Evolutionary conservation across 495 filamentous ascomycete genomes (phyloP).

Genomic region (Hapsidospora chrysogenum): DNA sequence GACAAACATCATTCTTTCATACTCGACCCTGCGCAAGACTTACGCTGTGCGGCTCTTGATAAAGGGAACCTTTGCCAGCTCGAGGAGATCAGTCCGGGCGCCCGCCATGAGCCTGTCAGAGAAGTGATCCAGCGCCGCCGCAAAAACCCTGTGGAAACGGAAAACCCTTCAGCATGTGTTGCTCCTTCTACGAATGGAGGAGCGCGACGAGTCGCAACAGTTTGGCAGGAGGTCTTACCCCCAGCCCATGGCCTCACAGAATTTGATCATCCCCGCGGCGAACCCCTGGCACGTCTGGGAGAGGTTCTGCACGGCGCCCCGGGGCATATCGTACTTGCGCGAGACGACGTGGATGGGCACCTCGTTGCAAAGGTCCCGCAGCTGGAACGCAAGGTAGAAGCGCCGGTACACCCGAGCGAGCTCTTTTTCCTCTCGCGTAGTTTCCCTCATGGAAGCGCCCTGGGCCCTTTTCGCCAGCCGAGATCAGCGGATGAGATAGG

Average conservation of each 20-base stretch:
- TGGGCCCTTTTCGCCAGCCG: slow-evolving; percentile 58
- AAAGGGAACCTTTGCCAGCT: slow-evolving; percentile 56
- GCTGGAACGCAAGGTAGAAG: slow-evolving; percentile 65
- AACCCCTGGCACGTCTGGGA: slow-evolving; percentile 66
- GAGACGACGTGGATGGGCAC: slow-evolving; percentile 54
- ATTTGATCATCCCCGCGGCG: slow-evolving; percentile 59
- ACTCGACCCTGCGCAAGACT: not conserved
- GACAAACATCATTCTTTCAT: not conserved
- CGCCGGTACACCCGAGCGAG: slow-evolving; percentile 51
- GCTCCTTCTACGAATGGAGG: slow-evolving; percentile 1
- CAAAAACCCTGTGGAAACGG: slow-evolving; percentile 46
- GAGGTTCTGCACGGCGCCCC: slow-evolving; percentile 55
- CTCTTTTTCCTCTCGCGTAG: slow-evolving; percentile 40
- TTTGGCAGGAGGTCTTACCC: slow-evolving; percentile 25
- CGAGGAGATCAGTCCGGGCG: slow-evolving; percentile 54
- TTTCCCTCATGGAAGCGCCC: slow-evolving; percentile 50
- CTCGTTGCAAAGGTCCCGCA: slow-evolving; percentile 71
- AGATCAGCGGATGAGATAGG: slow-evolving; percentile 18
- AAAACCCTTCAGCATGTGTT: too few species aligned
- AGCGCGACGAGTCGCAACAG: not conserved
- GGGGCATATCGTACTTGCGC: slow-evolving; percentile 48
- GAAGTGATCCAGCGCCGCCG: slow-evolving; percentile 64
- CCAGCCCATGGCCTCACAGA: slow-evolving; percentile 62
- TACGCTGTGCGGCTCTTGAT: slow-evolving; percentile 62
- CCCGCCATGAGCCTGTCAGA: slow-evolving; percentile 59